Percentiles rank a stretch among this genome's conserved stretches.
These are phyloP conservation scores for Nephelium lappaceum DNA, from an alignment of 345 rosid genomes.

Conservation along the genomic window DNA sequence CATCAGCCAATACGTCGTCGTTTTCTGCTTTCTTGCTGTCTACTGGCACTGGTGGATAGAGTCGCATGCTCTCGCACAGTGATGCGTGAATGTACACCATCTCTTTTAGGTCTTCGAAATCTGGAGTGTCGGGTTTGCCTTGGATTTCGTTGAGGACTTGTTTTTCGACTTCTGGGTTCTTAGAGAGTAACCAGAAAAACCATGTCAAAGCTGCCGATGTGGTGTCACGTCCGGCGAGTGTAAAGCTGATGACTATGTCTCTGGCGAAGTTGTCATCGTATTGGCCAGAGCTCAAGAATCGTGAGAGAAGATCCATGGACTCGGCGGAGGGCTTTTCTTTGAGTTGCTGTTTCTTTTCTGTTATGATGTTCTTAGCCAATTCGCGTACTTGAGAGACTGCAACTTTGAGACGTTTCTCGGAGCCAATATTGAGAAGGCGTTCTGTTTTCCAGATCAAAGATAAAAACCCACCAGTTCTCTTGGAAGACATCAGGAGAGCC, in stretches of 20 bases:
- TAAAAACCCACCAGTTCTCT: conserved; percentile 31
- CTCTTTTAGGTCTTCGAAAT: conserved; percentile 45
- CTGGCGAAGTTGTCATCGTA: conserved; percentile 46
- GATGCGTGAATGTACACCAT: conserved; percentile 62
- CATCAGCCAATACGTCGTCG: conserved; percentile 48
- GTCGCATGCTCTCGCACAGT: conserved; percentile 56
- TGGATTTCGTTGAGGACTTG: conserved; percentile 48
- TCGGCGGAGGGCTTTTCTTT: conserved; percentile 11
- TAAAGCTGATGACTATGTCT: conserved; percentile 64
- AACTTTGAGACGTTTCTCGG: conserved; percentile 45
- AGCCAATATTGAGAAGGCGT: conserved; percentile 44
- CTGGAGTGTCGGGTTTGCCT: conserved; percentile 23
- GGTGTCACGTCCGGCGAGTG: conserved; percentile 68
- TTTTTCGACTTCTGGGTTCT: conserved; percentile 39
- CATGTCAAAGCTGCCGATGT: conserved; percentile 81
- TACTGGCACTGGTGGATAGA: conserved; percentile 59
- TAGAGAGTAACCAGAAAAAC: conserved; percentile 65
- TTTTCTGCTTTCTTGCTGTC: conserved; percentile 38
- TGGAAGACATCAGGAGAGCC: conserved; percentile 34
- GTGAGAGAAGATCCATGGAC: conserved; percentile 40
- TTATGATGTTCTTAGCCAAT: conserved; percentile 49
- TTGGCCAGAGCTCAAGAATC: conserved; percentile 50
- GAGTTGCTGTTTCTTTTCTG: conserved; percentile 48
- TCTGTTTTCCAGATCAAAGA: conserved; percentile 51
- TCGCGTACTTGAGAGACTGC: conserved; percentile 42